phyloP scores from a whole-genome alignment of 805 yeast species.

The Wickerhamomyces canadensis region DNA sequence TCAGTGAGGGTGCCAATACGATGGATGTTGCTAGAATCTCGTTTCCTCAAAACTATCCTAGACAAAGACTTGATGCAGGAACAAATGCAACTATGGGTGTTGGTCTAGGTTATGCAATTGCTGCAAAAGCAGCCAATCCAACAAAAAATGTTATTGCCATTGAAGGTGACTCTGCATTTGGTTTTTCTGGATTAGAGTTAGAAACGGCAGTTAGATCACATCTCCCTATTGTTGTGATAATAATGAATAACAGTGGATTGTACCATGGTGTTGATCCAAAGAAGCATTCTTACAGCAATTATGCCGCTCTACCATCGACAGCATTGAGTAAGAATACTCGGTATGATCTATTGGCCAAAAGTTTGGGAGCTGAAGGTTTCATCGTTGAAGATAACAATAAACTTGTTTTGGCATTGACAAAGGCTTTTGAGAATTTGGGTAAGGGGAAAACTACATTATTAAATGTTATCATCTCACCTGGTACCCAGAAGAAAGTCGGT shows the following conservation, averaged over 20 bases:
- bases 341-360: conserved; percentile 49
- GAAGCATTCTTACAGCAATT: conserved; percentile 20
- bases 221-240: conserved; percentile 49
- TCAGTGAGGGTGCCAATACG: conserved; percentile 73
- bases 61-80: conserved; percentile 61
- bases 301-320: conserved; percentile 45
- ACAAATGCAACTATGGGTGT: conserved; percentile 78
- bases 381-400: conserved; percentile 37
- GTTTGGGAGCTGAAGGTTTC: conserved; percentile 54
- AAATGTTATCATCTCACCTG: conserved; percentile 60
- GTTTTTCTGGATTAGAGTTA: conserved; percentile 67
- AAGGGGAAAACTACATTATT: conserved; percentile 39
- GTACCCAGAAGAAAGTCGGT: conserved; percentile 45
- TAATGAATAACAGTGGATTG: conserved; percentile 73
- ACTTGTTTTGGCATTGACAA: conserved; percentile 28
- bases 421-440: conserved; percentile 29
- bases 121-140: conserved; percentile 46
- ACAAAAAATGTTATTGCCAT: conserved; percentile 46
- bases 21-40: conserved; percentile 67
- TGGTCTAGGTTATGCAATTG: conserved; percentile 65
- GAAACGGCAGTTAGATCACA: conserved; percentile 57
- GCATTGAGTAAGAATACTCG: conserved; percentile 51
- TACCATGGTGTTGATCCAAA: conserved; percentile 52
- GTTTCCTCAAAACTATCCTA: conserved; percentile 47
- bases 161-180: conserved; percentile 77